phyloP scores from a whole-genome alignment of 192 early-diverging fungal genomes.

The Podila horticola region DNA sequence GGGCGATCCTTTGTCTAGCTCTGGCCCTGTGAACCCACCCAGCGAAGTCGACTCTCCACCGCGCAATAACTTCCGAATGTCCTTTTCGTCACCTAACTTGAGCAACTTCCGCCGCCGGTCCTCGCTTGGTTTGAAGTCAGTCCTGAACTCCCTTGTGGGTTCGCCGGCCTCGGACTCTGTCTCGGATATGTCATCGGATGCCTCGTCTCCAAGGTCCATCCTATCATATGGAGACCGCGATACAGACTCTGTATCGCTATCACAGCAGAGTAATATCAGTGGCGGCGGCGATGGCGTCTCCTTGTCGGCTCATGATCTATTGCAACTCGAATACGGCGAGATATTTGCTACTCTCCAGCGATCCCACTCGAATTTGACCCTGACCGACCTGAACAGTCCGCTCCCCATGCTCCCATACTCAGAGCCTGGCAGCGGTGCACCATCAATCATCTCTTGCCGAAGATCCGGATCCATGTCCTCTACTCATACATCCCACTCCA shows the following conservation, averaged over 20 bases:
- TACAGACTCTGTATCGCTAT: neutral
- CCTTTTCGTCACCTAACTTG: constrained; percentile 37
- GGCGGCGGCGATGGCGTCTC: neutral
- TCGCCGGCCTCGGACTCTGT: neutral
- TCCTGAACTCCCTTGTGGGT: constrained; percentile 21
- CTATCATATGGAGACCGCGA: neutral
- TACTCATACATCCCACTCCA: neutral
- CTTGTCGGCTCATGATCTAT: constrained; percentile 27
- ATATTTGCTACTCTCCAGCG: constrained; percentile 2
- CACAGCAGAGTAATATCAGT: neutral
- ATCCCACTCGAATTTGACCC: neutral
- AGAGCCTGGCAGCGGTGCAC: neutral
- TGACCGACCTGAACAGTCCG: neutral
- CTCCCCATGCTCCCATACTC: neutral
- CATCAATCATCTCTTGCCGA: neutral
- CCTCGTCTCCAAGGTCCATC: neutral
- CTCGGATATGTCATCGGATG: constrained; percentile 4
- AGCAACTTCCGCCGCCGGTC: constrained; percentile 15
- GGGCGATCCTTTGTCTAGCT: no score
- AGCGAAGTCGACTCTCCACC: neutral
- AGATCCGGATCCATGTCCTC: constrained; percentile 25
- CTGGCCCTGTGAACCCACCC: neutral
- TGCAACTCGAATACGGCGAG: constrained; percentile 32
- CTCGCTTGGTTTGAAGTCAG: constrained; percentile 25
- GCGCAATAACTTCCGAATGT: constrained; percentile 14